Conservation (phyloP, 2,329 filamentous ascomycete genomes). For the Bipolaris cookei region DNA sequence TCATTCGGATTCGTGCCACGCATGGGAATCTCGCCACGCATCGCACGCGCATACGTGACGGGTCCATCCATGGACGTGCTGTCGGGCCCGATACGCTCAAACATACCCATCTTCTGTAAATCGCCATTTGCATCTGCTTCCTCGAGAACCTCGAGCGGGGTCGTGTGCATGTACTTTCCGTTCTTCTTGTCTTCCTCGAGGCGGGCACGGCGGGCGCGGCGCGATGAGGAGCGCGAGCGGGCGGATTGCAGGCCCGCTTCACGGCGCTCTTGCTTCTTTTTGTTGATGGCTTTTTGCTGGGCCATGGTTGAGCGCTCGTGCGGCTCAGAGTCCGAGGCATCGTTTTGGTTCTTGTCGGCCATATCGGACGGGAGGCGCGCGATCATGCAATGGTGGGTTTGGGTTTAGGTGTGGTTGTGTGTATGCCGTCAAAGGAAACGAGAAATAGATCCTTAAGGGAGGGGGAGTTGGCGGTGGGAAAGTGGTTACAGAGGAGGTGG, state of each 20-base stretch:
- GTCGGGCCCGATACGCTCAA: slow-evolving; percentile 63
- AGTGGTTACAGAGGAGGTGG: background rate
- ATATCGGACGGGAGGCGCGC: slow-evolving; percentile 32
- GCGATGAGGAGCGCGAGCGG: slow-evolving; percentile 56
- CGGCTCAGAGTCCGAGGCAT: slow-evolving; percentile 42
- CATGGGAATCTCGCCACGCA: slow-evolving; percentile 63
- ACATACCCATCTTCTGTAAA: slow-evolving; percentile 56
- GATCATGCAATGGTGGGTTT: slow-evolving; percentile 23
- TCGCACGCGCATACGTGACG: slow-evolving; percentile 60
- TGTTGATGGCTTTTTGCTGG: slow-evolving; percentile 55
- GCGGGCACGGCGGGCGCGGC: slow-evolving; percentile 55
- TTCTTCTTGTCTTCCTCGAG: slow-evolving; percentile 54
- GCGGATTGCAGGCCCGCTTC: slow-evolving; percentile 51
- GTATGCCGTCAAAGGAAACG: background rate
- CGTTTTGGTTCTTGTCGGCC: slow-evolving; percentile 37
- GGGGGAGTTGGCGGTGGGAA: background rate
- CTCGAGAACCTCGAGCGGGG: slow-evolving; percentile 56
- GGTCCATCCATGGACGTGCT: slow-evolving; percentile 63
- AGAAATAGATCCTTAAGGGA: background rate
- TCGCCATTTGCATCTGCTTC: slow-evolving; percentile 60
- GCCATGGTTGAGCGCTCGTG: slow-evolving; percentile 53
- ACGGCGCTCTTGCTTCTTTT: slow-evolving; percentile 48
- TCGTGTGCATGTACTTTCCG: slow-evolving; percentile 61
- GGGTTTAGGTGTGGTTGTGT: background rate
- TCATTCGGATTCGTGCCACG: slow-evolving; percentile 59